Percentiles rank a stretch among this genome's conserved stretches.
phyloP scores from a whole-genome alignment of 805 yeast genomes.

The Myxozyma neotropica region DNA sequence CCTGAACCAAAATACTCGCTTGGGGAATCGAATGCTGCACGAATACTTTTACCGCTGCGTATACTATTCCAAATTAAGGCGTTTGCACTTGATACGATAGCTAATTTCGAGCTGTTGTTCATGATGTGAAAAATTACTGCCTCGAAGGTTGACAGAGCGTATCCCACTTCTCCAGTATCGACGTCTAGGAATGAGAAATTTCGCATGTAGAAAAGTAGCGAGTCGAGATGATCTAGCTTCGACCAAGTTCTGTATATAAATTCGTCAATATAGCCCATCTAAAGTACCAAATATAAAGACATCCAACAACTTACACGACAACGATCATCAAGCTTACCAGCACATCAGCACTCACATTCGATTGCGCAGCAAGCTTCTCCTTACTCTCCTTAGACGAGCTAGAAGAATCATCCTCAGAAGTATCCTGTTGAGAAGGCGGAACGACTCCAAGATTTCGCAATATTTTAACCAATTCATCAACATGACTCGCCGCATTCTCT shows the following conservation, averaged over 20 bases:
- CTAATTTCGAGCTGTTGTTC: slow-evolving; percentile 47
- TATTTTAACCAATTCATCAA: slow-evolving; percentile 43
- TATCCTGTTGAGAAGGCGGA: slow-evolving; percentile 33
- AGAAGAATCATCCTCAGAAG: slow-evolving; percentile 12
- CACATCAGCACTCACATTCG: slow-evolving; percentile 34
- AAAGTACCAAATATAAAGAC: neutral
- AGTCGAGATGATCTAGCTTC: slow-evolving; percentile 57
- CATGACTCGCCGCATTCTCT: slow-evolving; percentile 39
- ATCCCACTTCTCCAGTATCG: slow-evolving; percentile 66
- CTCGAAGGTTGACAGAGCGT: slow-evolving; percentile 80
- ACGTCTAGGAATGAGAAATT: slow-evolving; percentile 55
- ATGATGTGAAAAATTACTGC: slow-evolving; percentile 73
- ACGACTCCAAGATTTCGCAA: slow-evolving; percentile 31
- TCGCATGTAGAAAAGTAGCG: slow-evolving; percentile 67
- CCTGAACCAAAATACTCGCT: slow-evolving; percentile 24
- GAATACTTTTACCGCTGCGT: slow-evolving; percentile 34
- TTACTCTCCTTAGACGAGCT: slow-evolving; percentile 34
- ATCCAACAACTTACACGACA: slow-evolving; percentile 59
- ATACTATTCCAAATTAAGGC: slow-evolving; percentile 57
- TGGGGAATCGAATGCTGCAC: slow-evolving; percentile 25
- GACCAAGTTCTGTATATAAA: slow-evolving; percentile 45
- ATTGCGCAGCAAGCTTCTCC: slow-evolving; percentile 11
- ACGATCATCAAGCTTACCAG: slow-evolving; percentile 55
- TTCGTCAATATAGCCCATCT: neutral
- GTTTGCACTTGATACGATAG: slow-evolving; percentile 52